Conservation (phyloP, 1,284 basidiomycete genomes). For the Trichosporon asahii region DNA sequence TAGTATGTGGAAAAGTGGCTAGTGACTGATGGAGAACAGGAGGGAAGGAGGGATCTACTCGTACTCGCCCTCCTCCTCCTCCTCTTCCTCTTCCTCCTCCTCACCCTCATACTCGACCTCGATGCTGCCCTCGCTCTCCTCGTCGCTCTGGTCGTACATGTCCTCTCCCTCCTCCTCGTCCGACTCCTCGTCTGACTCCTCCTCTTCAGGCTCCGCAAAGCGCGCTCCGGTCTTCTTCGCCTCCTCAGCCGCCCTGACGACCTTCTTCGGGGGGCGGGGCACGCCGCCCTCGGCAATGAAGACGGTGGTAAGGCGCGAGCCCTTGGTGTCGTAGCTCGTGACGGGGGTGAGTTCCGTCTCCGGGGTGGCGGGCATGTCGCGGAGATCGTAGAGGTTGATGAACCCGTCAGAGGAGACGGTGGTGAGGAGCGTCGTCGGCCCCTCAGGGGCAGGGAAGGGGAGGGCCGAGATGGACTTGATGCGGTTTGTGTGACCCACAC, state of each 20-base stretch:
- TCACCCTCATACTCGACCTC: conserved; percentile 27
- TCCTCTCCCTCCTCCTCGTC: conserved; percentile 30
- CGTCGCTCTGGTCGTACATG: conserved; percentile 27
- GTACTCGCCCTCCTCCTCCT: conserved; percentile 16
- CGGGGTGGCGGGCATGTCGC: conserved; percentile 46
- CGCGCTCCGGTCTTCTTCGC: conserved; percentile 43
- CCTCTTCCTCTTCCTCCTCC: conserved; percentile 51
- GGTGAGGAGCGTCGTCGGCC: conserved; percentile 61
- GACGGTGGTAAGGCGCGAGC: conserved; percentile 75
- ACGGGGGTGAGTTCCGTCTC: conserved; percentile 53
- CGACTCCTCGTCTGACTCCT: conserved; percentile 32
- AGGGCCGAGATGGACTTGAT: conserved; percentile 49
- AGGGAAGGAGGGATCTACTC: not conserved
- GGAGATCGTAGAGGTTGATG: conserved; percentile 73
- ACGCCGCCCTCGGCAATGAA: conserved; percentile 61
- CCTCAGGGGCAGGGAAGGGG: conserved; percentile 29
- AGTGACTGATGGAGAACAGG: not conserved
- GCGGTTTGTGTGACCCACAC: conserved; percentile 46
- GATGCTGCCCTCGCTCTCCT: conserved; percentile 25
- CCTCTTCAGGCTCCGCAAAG: conserved; percentile 31
- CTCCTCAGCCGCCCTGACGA: conserved; percentile 36
- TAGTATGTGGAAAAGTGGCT: too few species aligned
- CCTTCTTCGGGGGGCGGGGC: conserved; percentile 26
- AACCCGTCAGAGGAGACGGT: conserved; percentile 81
- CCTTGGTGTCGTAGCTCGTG: conserved; percentile 74